Conservation (phyloP, 345 rosid genomes). For the Hypericum perforatum region DNA sequence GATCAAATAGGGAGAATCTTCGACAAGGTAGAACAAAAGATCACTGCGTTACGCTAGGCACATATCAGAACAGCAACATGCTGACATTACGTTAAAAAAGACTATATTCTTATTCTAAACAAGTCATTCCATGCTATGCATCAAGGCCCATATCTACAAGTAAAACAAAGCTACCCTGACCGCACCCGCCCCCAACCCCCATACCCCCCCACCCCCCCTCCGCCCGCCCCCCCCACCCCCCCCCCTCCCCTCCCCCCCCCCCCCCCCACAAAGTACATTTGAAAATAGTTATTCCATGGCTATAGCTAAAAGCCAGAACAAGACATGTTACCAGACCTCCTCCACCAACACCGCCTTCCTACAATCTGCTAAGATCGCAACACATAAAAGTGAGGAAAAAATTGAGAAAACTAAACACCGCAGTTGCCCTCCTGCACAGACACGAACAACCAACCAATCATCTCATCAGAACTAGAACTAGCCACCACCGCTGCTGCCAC, state of each 20-base stretch:
- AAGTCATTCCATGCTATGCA: constrained; percentile 23
- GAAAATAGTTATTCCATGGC: constrained; percentile 35
- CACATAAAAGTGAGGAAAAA: not conserved
- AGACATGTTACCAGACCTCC: too few relatives aligned
- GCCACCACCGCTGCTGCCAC: constrained; percentile 22
- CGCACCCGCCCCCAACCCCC: too few relatives aligned
- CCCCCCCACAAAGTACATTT: constrained; percentile 18
- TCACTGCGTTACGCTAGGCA: not conserved
- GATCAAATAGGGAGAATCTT: too few relatives aligned
- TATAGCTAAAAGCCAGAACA: not conserved
- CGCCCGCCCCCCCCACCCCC: too few relatives aligned
- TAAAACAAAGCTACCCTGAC: constrained; percentile 18
- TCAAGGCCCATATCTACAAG: constrained; percentile 28
- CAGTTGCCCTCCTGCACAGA: constrained; percentile 22
- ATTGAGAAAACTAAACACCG: constrained; percentile 6
- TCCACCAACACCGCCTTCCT: too few relatives aligned
- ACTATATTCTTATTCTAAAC: constrained; percentile 22
- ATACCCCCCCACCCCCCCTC: too few relatives aligned
- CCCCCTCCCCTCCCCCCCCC: too few relatives aligned
- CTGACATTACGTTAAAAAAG: not conserved
- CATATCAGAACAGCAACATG: not conserved
- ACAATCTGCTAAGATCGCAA: constrained; percentile 14
- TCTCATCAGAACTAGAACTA: constrained; percentile 5
- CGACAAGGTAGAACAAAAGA: too few relatives aligned
- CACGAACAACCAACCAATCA: constrained; percentile 16